A percentile compares a stretch with the other conserved stretches of the same genome.
Conservation (phyloP, 2,329 filamentous ascomycete species). For the Penicillium psychrosexuale region DNA sequence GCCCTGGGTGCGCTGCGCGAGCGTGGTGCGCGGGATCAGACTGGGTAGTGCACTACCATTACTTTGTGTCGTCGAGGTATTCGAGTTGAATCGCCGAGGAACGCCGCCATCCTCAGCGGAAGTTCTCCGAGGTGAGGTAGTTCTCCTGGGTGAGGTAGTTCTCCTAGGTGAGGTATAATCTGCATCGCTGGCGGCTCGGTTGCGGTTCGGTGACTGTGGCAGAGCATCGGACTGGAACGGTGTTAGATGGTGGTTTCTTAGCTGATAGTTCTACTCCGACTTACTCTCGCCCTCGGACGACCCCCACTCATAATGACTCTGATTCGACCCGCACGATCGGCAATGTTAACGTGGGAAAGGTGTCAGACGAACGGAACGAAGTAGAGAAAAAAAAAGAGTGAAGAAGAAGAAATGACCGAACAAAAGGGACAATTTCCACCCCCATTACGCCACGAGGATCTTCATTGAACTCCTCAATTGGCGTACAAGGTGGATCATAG, state of each 20-base stretch:
- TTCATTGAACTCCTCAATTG: slow-evolving; percentile 10
- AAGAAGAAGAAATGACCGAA: background rate
- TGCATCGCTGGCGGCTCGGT: slow-evolving; percentile 6
- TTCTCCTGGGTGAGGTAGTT: too few species aligned
- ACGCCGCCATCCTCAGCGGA: slow-evolving; percentile 6
- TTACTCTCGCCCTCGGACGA: slow-evolving; percentile 14
- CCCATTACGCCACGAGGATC: slow-evolving; percentile 17
- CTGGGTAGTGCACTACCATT: slow-evolving; percentile 22
- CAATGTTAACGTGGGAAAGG: background rate
- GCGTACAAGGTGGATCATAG: background rate
- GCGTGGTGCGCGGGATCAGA: slow-evolving; percentile 24
- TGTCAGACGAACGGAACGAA: background rate
- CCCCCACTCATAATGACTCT: background rate
- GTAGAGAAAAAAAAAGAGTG: background rate
- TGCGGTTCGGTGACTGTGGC: background rate
- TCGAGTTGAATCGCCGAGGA: slow-evolving; percentile 24
- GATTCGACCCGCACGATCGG: background rate
- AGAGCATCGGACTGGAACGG: slow-evolving; percentile 10
- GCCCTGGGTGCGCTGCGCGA: slow-evolving; percentile 28
- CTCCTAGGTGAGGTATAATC: slow-evolving; percentile 16
- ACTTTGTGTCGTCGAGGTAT: slow-evolving; percentile 16
- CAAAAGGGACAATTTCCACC: background rate
- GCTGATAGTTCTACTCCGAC: background rate
- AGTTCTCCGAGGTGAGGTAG: slow-evolving; percentile 15
- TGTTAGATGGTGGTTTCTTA: background rate